Percentiles rank a stretch among this genome's conserved stretches.
Evolutionary conservation across 345 rosid species (phyloP).

Genomic region (Heritiera littoralis): DNA sequence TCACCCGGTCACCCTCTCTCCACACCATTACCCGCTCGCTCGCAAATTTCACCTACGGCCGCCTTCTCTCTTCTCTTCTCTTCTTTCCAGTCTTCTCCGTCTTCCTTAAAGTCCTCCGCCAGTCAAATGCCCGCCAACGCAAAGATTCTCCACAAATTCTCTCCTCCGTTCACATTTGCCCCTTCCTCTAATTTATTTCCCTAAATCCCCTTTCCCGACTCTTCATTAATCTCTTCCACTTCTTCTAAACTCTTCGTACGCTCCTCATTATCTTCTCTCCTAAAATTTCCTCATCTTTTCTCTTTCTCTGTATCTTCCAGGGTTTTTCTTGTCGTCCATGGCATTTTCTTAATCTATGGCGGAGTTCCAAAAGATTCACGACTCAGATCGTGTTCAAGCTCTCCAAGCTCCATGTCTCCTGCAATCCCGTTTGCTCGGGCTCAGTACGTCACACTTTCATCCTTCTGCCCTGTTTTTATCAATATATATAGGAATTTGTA

Average conservation of each 20-base stretch:
- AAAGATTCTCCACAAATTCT: slow-evolving; percentile 14
- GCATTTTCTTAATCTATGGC: slow-evolving; percentile 37
- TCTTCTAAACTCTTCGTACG: too few species aligned
- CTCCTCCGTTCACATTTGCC: slow-evolving; percentile 16
- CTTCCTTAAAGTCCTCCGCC: too few species aligned
- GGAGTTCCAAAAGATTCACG: slow-evolving; percentile 53
- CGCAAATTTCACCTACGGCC: background rate
- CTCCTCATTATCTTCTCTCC: background rate
- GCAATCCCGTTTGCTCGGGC: slow-evolving; percentile 78
- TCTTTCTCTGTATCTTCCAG: too few species aligned
- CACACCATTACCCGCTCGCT: background rate
- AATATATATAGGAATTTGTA: background rate
- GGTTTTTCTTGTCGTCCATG: too few species aligned
- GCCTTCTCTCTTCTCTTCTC: too few species aligned
- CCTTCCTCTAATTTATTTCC: background rate
- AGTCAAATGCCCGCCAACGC: slow-evolving; percentile 24
- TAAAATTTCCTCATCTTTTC: too few species aligned
- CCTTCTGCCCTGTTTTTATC: background rate
- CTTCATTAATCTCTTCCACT: too few species aligned
- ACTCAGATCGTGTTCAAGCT: slow-evolving; percentile 58
- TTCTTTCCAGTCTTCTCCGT: too few species aligned
- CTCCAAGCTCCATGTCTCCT: slow-evolving; percentile 34
- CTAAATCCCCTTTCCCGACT: background rate
- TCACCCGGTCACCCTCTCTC: too few species aligned
- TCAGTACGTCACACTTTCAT: slow-evolving; percentile 43